These are phyloP conservation scores for Kuraishia borneana DNA, from an alignment of 805 yeast genomes.

Conservation along the genomic window DNA sequence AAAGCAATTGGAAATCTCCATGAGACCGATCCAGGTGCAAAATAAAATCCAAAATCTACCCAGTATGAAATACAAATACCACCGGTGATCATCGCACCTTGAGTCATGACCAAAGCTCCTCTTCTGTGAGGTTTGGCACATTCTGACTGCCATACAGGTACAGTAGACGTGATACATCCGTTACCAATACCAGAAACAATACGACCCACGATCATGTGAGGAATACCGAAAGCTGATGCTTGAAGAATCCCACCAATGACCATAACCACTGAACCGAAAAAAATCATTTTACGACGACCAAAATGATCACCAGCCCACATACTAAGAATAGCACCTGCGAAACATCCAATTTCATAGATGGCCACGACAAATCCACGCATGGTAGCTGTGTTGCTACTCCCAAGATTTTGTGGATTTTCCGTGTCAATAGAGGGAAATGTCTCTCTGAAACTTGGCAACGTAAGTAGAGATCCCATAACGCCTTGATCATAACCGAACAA, in stretches of 20 bases:
- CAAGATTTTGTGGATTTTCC: conserved; percentile 16
- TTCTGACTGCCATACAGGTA: conserved; percentile 36
- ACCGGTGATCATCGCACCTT: conserved; percentile 24
- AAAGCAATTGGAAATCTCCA: conserved; percentile 37
- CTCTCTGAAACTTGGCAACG: conserved; percentile 11
- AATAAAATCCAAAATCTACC: conserved; percentile 29
- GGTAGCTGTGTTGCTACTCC: conserved; percentile 20
- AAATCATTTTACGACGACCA: conserved; percentile 27
- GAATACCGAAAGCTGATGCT: conserved; percentile 22
- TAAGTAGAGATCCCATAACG: conserved; percentile 28
- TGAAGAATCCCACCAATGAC: conserved; percentile 21
- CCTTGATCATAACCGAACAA: conserved; percentile 45
- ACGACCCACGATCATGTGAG: conserved; percentile 32
- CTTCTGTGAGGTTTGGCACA: conserved; percentile 24
- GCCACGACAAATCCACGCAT: conserved; percentile 39
- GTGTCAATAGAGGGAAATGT: conserved; percentile 15
- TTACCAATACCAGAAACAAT: conserved; percentile 32
- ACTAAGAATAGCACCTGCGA: conserved; percentile 27
- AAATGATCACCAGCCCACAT: conserved; percentile 23
- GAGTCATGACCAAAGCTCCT: conserved; percentile 26
- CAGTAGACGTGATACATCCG: conserved; percentile 31
- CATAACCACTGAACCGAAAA: conserved; percentile 24
- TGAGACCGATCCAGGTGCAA: conserved; percentile 20
- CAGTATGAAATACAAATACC: conserved; percentile 34
- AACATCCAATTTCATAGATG: conserved; percentile 38